Evolutionary conservation across 2,329 filamentous ascomycete genomes (phyloP).

Genomic region (Calonectria henricotiae): DNA sequence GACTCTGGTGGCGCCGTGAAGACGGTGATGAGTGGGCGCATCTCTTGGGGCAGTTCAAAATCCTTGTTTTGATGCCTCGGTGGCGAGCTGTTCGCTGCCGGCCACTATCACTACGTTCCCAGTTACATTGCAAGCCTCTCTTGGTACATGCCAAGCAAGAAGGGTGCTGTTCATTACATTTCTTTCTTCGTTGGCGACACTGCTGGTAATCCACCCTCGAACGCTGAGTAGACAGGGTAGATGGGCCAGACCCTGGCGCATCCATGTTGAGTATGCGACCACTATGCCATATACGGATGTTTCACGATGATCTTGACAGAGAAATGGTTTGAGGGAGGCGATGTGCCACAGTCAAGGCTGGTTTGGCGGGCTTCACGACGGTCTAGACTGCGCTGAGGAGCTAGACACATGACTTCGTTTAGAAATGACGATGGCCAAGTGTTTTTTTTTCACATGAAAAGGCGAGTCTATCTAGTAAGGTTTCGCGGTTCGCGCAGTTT

Average conservation of each 20-base stretch:
- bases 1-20: not conserved
- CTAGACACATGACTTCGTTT: too few relatives aligned
- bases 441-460: too few relatives aligned
- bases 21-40: not conserved
- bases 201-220: not conserved
- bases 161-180: not conserved
- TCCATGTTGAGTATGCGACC: not conserved
- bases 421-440: too few relatives aligned
- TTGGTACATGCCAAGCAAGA: not conserved
- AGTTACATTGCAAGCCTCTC: not conserved
- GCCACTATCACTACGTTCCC: not conserved
- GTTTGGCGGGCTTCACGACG: too few relatives aligned
- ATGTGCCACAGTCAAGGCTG: too few relatives aligned
- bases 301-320: too few relatives aligned
- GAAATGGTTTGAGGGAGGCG: too few relatives aligned
- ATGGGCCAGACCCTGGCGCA: not conserved
- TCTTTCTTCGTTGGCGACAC: not conserved
- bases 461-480: too few relatives aligned
- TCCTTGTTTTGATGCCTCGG: not conserved
- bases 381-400: too few relatives aligned
- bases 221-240: not conserved
- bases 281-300: too few relatives aligned
- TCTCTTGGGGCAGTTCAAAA: not conserved
- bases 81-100: not conserved
- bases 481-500: too few relatives aligned